Base-by-base conservation (phyloP, 805 yeast genomes). In the Spathaspora passalidarum region DNA sequence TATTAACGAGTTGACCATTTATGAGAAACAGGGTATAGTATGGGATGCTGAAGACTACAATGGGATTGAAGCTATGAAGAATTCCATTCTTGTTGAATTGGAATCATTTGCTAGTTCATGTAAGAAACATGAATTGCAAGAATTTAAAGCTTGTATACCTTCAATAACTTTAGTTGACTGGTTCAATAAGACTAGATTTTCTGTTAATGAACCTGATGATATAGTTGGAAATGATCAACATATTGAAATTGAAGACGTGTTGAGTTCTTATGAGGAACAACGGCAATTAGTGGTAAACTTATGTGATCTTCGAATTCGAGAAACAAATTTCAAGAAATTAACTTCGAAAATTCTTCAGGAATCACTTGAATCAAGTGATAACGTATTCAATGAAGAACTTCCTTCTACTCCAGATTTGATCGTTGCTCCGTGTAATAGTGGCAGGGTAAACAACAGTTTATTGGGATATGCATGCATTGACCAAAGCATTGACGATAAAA, bases 21-120 rank as follows among this genome's bases (percentile, higher is more conserved):
- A 55, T 45, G 69, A 65, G 43, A 42, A 40, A 17, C 32, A 32
- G 26, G 68, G 66, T 1, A 16, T 49, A 10, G 38, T 57, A 13
- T 63, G 68, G 67, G 44, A 50, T 19, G 44, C 19, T 14, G 40
- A 47, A 5, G 34, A 35, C 14, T n/a, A 22, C 14, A 38, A 26
- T n/a, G 38, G 39, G 13, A 21, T 61, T 19, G 53, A 48, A 16
- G 17, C 39, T 7, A 48, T 61, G 3, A 49, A 49, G 7, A 52
- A 52, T 16, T 49, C 61, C 5, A 52, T 59, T 8, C 38, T 49
- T 16, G 53, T 49, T 40, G 63, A 58, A 42, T 47, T 61, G 13
- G 46, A 49, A 25, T 40, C 56, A 7, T 52, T 59, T 41, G 49
- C 48, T 10, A 47, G 49, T 35, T 25, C 47, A 14, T 51, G 52